Evolutionary conservation across 116 monocot genomes (phyloP), one percentile per base, ranked within the genome.

Genomic region (Papilionanthe hybrid): DNA sequence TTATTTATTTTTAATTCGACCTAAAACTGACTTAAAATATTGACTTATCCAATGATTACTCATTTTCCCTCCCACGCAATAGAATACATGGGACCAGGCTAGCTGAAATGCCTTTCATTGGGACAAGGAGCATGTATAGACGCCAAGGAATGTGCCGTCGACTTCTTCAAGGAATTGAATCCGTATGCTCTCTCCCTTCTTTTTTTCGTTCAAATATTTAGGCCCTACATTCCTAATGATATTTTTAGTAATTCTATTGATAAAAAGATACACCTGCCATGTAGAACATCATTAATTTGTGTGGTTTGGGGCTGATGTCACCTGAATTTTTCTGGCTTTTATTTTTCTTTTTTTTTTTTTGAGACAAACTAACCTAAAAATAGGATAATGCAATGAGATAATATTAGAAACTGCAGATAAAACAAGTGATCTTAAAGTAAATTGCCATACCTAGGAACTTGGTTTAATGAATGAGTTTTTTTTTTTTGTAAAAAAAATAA

Each of bases 71-170:
- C 5, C 12, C 42, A 42, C 32, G 4, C 50, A 18, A 69, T 79
- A 86, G 86, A 72, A 86, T 86, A 37, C 86, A 82, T 79, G 86
- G 82, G 66, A 83, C 77, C 41, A 81, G 28, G 72, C 75, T 88
- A 50, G 88, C 85, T 25, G 88, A 88, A 60, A 88, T 88, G 88
- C 88, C 88, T 53, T 88, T 88, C 60, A 88, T 88, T 78, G 86
- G 88, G 37, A 88, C 88, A 58, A 82, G 88, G 77, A 68, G 75
- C 67, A 83, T 85, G 78, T 85, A 88, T 83, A 82, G 88, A 71
- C 82, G 78, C 1, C 80, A 85, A 86, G 88, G 88, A 75, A 88
- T 88, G 85, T 88, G 88, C 42, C 79, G 83, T 37, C 85, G 80
- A 28, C 83, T 88, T 58, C 78, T 85, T 29, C 32, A 55, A 75